phyloP scores from a whole-genome alignment of 2,329 filamentous ascomycete genomes.

The Nothopassalora personata region DNA sequence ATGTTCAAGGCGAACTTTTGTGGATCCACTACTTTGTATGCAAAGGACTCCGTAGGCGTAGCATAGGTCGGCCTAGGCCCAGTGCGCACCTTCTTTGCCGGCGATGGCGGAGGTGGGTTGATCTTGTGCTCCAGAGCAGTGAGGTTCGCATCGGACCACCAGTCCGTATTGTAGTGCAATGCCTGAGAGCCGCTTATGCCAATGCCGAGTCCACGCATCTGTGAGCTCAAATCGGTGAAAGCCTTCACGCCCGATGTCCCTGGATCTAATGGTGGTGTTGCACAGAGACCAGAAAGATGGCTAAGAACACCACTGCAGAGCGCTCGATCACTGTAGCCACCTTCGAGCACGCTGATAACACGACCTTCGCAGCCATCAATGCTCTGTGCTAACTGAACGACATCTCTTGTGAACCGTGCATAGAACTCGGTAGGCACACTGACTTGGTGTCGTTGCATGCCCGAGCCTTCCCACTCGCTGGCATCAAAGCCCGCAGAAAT shows the following conservation, averaged over 20 bases:
- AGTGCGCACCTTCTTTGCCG: constrained; percentile 52
- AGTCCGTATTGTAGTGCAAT: constrained; percentile 36
- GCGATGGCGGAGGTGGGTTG: constrained; percentile 46
- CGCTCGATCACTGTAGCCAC: constrained; percentile 91
- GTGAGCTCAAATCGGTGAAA: constrained; percentile 19
- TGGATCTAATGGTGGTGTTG: constrained; percentile 11
- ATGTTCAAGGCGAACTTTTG: constrained; percentile 60
- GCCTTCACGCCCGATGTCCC: constrained; percentile 6
- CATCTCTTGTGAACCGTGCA: constrained; percentile 79
- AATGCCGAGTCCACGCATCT: constrained; percentile 26
- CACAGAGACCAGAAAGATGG: constrained; percentile 75
- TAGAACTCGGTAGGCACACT: constrained; percentile 98
- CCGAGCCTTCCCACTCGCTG: constrained; percentile 84
- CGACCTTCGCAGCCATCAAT: constrained; percentile 74
- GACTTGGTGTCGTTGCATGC: constrained; percentile 93
- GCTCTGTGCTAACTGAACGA: constrained; percentile 76
- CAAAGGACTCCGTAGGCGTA: constrained; percentile 81
- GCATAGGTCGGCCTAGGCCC: constrained; percentile 67
- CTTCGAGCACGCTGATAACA: constrained; percentile 88
- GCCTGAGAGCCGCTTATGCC: background rate
- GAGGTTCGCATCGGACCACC: constrained; percentile 52
- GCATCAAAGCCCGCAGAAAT: constrained; percentile 95
- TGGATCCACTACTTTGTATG: constrained; percentile 69
- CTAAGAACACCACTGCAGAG: constrained; percentile 83
- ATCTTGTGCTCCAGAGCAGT: constrained; percentile 63